Evolutionary conservation across 2,329 filamentous ascomycete species (phyloP), one percentile per base, ranked within the genome.

Genomic region (Penicillium paneum): DNA sequence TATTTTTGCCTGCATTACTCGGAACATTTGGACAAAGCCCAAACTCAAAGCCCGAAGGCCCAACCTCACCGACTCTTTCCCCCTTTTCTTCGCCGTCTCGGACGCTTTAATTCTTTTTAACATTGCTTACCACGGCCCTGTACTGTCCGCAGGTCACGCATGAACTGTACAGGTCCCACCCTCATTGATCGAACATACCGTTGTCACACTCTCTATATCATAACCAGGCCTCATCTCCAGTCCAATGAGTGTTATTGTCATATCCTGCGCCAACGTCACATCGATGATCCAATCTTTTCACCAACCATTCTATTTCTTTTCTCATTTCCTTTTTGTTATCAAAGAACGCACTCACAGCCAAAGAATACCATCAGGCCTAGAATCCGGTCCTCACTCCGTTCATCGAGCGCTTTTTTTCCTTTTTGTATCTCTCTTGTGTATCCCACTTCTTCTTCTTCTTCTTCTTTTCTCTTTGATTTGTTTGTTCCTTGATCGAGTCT

Each of bases 161-260:
- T n/a, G 42, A 19, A 35, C 21, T 35, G 42, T 21, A 47, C 44
- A 52, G 40, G 19, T 39, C 21, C 24, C 43, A 35, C 32, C 17
- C 41, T 52, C 43, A 49, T 55, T 55, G 48, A 41, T 49, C 31
- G 41, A 49, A 44, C 52, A 43, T 43, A 54, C 39, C 43, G 28
- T 36, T 42, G 36, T 31, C 41, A 54, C 55, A 47, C 49, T 57
- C 59, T 57, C 52, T 61, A 53, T 61, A 59, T 38, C 40, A 49
- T 42, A 51, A 10, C 46, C 49, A 31, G 12, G 10, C 21, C 49
- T 35, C 29, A 48, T 38, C 17, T 43, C 32, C 43, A 21, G 24
- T 51, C 39, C 41, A 52, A 52, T 50, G 38, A 38, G 39, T 32
- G 29, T 43, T 52, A 55, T 34, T 15, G 29, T 55, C 56, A 55